Percentiles rank a stretch among this genome's conserved stretches.
phyloP scores from a whole-genome alignment of 192 early-diverging fungal genomes.

The Backusella australiensis region DNA sequence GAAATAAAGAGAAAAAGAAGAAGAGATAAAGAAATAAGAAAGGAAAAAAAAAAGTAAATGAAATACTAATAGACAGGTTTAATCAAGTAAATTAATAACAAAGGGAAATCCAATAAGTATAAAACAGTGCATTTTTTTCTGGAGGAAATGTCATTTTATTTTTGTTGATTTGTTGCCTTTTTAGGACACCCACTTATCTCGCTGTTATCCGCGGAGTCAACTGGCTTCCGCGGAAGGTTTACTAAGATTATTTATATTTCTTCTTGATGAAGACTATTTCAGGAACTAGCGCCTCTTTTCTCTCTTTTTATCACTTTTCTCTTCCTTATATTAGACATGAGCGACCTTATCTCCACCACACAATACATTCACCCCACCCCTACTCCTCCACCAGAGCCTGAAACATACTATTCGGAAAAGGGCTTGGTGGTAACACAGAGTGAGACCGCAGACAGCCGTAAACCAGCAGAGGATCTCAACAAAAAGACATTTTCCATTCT shows the following conservation, averaged over 20 bases:
- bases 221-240: neutral
- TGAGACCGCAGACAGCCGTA: neutral
- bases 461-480: neutral
- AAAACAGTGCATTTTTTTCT: neutral
- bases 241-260: neutral
- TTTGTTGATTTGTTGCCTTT: neutral
- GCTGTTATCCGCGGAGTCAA: neutral
- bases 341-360: neutral
- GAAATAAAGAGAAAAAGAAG: neutral
- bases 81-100: neutral
- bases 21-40: neutral
- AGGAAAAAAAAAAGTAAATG: neutral
- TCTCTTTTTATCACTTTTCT: neutral
- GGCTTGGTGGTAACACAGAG: neutral
- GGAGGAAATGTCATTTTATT: neutral
- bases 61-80: neutral
- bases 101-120: neutral
- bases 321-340: neutral
- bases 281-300: constrained; percentile 4
- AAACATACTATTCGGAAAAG: neutral
- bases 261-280: neutral
- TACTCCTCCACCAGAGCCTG: constrained; percentile 8
- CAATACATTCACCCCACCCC: constrained; percentile 9
- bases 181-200: neutral
- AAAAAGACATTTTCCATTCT: neutral